These are phyloP conservation scores for Mycena vitilis DNA, from an alignment of 768 basidiomycete genomes.

Conservation along the genomic window DNA sequence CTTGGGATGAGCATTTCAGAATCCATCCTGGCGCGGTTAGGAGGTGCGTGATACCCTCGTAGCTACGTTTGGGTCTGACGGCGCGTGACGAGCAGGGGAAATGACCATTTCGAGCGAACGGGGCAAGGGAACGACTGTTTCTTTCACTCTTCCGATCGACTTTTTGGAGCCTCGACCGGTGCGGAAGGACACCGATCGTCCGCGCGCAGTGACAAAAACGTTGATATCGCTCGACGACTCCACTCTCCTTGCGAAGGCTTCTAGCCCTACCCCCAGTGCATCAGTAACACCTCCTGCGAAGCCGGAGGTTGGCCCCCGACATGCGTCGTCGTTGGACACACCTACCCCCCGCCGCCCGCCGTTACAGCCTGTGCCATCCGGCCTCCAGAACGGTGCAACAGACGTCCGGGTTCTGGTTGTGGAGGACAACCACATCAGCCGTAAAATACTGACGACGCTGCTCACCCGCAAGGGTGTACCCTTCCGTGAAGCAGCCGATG, in stretches of 20 bases:
- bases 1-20: conserved; percentile 28
- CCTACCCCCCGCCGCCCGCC: not conserved
- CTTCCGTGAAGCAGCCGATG: conserved; percentile 19
- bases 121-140: conserved; percentile 15
- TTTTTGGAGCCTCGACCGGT: not conserved
- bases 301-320: not conserved
- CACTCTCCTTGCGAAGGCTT: not conserved
- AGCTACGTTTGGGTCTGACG: no score
- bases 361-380: not conserved
- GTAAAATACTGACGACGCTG: conserved; percentile 20
- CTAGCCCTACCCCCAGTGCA: not conserved
- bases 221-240: conserved; percentile 10
- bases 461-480: conserved; percentile 18
- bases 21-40: conserved; percentile 6
- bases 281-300: not conserved
- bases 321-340: not conserved
- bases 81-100: conserved; percentile 13
- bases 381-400: not conserved
- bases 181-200: conserved; percentile 1
- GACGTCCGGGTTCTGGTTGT: conserved; percentile 18
- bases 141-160: conserved; percentile 19
- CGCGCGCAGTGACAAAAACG: conserved; percentile 5
- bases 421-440: conserved; percentile 21
- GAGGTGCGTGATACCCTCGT: conserved; percentile 4
- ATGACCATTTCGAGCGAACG: conserved; percentile 9